Percentiles rank a stretch among this genome's conserved stretches.
These are phyloP conservation scores for Starmerella sp. DNA, from an alignment of 805 yeast genomes.

Conservation along the genomic window DNA sequence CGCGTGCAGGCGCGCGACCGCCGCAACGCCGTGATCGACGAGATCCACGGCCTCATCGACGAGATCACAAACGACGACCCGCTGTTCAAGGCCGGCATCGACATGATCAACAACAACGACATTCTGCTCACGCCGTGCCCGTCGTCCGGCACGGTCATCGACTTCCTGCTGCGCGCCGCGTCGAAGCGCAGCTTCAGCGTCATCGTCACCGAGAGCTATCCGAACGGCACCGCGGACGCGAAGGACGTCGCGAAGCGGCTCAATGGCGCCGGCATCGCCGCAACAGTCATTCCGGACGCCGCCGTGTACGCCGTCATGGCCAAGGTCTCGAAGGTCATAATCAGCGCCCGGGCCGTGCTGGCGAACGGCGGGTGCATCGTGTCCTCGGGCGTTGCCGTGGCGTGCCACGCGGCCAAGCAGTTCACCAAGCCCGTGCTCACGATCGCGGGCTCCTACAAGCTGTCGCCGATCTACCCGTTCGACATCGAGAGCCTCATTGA, in stretches of 20 bases:
- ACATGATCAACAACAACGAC: conserved; percentile 80
- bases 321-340: conserved; percentile 87
- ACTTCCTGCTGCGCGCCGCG: conserved; percentile 76
- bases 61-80: conserved; percentile 87
- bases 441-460: conserved; percentile 85
- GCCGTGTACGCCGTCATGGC: conserved; percentile 94
- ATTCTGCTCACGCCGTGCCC: conserved; percentile 81
- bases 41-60: conserved; percentile 76
- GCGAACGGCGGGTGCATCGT: conserved; percentile 94
- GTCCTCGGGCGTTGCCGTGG: conserved; percentile 81
- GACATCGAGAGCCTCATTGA: conserved; percentile 74
- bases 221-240: conserved; percentile 70
- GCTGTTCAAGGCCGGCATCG: conserved; percentile 80
- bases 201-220: conserved; percentile 76
- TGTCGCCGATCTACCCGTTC: conserved; percentile 86
- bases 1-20: conserved; percentile 20
- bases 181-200: conserved; percentile 87
- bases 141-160: conserved; percentile 75
- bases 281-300: conserved; percentile 85
- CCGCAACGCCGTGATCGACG: conserved; percentile 23
- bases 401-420: conserved; percentile 91
- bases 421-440: conserved; percentile 94
- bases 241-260: conserved; percentile 69
- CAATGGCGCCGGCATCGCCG: conserved; percentile 76
- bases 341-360: conserved; percentile 85